Evolutionary conservation across 345 rosid species (phyloP), one percentile per base, ranked within the genome.

Genomic region (Aethionema arabicum): DNA sequence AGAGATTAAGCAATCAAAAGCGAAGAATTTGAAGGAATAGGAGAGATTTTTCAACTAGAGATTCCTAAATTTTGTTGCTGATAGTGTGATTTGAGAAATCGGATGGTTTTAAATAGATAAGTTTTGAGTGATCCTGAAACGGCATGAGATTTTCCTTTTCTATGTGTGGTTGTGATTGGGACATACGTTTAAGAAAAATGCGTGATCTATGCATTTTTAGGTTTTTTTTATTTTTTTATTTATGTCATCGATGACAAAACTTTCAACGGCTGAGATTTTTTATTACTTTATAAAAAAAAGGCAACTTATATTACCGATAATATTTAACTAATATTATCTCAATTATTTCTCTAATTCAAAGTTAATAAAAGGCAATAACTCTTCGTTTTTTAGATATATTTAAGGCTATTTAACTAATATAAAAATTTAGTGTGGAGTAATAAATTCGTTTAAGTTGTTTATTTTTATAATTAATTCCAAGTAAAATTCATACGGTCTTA

Each of bases 21-120:
- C 32, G 61, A 39, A 35, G 7, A 8, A 43, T 30, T 8, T 51
- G 13, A 4, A 13, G 55, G 10, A 6, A 30, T 8, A 43, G 32
- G 10, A 32, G 58, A 47, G 32, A 65, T 38, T 58, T 66, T 65
- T 50, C 11, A 32, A 37, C 39, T 11, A 2, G 38, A 54, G 43
- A 53, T 44, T 8, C 16, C 29, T 31, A 30, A 11, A 6, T 29
- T 38, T 35, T 33, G 33, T 33, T 60, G 66, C 4, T 27, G 61
- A 42, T 61, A 47, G 13, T 36, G 38, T 52, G 53, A 39, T 31
- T 41, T 46, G 52, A 44, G 61, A 39, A 51, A 43, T 55, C 8
- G 62, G 59, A 47, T 61, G 31, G 49, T 57, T 49, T 36, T 72
- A 68, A 63, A 76, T 81, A 78, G 74, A 78, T 81, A 67, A 80